Evolutionary conservation across 306 rosid genomes (phyloP), one percentile per base, ranked within the genome.

Genomic region (Adenanthera pavonina): DNA sequence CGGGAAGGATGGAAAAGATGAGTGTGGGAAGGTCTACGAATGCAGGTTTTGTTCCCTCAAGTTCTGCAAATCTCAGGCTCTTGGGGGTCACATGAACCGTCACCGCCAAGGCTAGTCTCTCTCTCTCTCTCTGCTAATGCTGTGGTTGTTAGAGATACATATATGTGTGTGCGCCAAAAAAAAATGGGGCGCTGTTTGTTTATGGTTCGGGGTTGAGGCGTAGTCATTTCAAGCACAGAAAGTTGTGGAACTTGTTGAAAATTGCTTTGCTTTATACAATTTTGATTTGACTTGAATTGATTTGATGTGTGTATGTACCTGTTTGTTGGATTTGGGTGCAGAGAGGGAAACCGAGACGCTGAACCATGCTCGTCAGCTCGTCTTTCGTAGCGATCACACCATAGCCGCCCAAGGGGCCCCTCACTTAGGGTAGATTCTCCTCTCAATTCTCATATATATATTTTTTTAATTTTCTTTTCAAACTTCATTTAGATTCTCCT

Each of bases 61-160:
- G 91, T 95, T 95, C 91, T 95, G 98, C 91, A 95, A 95, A 75
- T 95, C 98, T 61, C 99, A 95, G 91, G 99, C 99, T 72, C 98
- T 95, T 35, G 99, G 99, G 77, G 99, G 99, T 84, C 99, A 95
- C 90, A 95, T 95, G 99, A 95, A 95, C 89, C 99, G 99, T 84
- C 99, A 95, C 81, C 97, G 99, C 79, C 99, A 95, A 95, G 99
- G 99, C 88, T 89, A 78, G 85, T 78, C 69, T 16, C 47, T n/a
- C 38, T 49, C 80, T 43, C 30, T 8, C 14, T 17, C 15, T 20
- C 17, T 19, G 61, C 20, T 35, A 2, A 14, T 64, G 53, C 12
- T 12, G 4, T 49, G 12, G 53, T 1, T 5, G 8, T 7, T 7
- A 7, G 48, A 7, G 48, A 2, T 9, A 30, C 6, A 12, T 13